These are phyloP conservation scores for Ilyonectria destructans DNA, from an alignment of 2,329 filamentous ascomycete species.

Conservation along the genomic window DNA sequence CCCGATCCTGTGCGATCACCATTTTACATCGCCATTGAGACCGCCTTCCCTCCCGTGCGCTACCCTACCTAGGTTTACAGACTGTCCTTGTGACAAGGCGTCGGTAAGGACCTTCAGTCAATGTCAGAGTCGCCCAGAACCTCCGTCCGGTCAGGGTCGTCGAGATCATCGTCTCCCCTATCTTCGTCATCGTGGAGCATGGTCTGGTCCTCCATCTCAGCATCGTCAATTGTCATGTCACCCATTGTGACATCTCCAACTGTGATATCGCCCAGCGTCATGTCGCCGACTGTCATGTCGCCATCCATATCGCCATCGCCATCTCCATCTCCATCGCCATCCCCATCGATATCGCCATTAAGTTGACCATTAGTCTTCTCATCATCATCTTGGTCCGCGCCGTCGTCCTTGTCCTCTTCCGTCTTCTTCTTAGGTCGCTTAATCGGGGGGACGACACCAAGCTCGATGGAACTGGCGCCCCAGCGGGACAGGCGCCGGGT, in stretches of 20 bases:
- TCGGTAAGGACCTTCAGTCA: constrained; percentile 40
- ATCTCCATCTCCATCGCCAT: constrained; percentile 62
- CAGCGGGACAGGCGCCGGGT: constrained; percentile 80
- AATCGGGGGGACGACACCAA: constrained; percentile 64
- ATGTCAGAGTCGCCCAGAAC: constrained; percentile 56
- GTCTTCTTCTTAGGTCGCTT: constrained; percentile 59
- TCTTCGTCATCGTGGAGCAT: constrained; percentile 59
- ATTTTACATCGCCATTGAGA: constrained; percentile 20
- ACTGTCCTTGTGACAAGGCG: background rate
- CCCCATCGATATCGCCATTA: constrained; percentile 47
- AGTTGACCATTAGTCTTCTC: constrained; percentile 50
- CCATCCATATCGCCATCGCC: constrained; percentile 52
- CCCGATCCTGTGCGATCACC: constrained; percentile 16
- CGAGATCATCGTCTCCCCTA: constrained; percentile 65
- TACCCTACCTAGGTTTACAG: constrained; percentile 20
- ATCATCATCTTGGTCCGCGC: constrained; percentile 47
- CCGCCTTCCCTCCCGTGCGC: constrained; percentile 1
- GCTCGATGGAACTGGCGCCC: constrained; percentile 64
- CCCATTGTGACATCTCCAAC: constrained; percentile 52
- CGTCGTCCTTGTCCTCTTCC: constrained; percentile 47
- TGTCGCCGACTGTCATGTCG: constrained; percentile 67
- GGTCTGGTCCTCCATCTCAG: constrained; percentile 66
- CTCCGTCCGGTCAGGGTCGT: constrained; percentile 60
- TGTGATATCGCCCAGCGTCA: constrained; percentile 58
- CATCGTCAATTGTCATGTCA: constrained; percentile 58